Base-by-base conservation (phyloP, 768 basidiomycete species). In the Macrolepiota dolichaula region DNA sequence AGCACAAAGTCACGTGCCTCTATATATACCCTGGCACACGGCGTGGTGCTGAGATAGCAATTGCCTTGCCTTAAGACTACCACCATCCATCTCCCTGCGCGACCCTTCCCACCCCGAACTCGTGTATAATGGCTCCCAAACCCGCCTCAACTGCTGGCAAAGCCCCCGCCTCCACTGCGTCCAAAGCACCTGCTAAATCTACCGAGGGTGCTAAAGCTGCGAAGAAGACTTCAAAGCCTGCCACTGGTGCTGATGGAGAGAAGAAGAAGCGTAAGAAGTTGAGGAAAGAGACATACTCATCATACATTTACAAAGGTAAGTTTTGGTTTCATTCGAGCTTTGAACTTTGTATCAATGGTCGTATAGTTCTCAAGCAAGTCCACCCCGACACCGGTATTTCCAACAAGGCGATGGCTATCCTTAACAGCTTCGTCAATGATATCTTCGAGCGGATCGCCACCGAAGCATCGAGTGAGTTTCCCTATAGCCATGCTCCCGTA, bases 351-450 rank as follows among this genome's bases (percentile, higher is more conserved):
- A 13, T 59, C n/a, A 13, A 32, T n/a, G 4, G 42, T 24, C 51
- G 11, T 25, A 5, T 61, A 93, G 95, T 97, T 66, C 84, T 97
- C 68, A 97, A 92, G 79, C 96, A 97, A 79, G 94, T 97, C 64
- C 96, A 96, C 80, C 96, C 96, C 56, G 95, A 96, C 69, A 96
- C 95, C 57, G 96, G 96, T 88, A 96, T 97, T 83, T 96, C 94
- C 38, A 96, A 94, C 85, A 96, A 96, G 77, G 89, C 90, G 2
- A 93, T 94, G 91, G 88, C 91, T 64, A 94, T 95, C 69, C 78
- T 94, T 44, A 92, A 94, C 82, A 91, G 88, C 27, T 94, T 96
- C 65, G 94, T 95, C 76, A 94, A 95, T 70, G 93, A 94, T 66
- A 94, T 95, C 73, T 95, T 96, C 63, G 94, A 95, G 73, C 89